A percentile compares a stretch with the other conserved stretches of the same genome.
Conservation (phyloP, 2,329 filamentous ascomycete genomes). For the Aspergillus carbonarius region DNA sequence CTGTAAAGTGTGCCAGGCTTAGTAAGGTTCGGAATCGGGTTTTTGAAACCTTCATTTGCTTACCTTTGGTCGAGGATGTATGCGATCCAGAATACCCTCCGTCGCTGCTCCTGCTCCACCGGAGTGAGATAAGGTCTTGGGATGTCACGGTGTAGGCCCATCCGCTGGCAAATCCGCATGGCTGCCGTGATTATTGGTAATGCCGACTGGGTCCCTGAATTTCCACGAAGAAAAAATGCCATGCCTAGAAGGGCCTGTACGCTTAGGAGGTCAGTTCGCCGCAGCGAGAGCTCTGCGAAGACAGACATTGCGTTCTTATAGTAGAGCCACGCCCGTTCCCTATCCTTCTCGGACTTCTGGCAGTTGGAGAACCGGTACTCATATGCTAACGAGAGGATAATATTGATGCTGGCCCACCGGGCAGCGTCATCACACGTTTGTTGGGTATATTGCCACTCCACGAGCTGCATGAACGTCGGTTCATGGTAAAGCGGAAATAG, state of each 20-base stretch:
- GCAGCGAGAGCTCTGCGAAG: slow-evolving; percentile 84
- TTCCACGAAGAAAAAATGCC: slow-evolving; percentile 89
- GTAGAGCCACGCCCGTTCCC: slow-evolving; percentile 87
- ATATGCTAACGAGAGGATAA: slow-evolving; percentile 83
- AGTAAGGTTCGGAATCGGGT: not conserved
- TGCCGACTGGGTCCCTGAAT: slow-evolving; percentile 86
- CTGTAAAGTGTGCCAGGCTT: not conserved
- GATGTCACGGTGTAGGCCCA: slow-evolving; percentile 87
- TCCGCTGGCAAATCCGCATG: slow-evolving; percentile 82
- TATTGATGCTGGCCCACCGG: slow-evolving; percentile 95
- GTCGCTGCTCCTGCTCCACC: slow-evolving; percentile 84
- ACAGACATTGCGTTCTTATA: slow-evolving; percentile 94
- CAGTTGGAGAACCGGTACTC: slow-evolving; percentile 89
- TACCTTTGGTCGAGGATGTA: slow-evolving; percentile 69
- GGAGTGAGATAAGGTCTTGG: slow-evolving; percentile 85
- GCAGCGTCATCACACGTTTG: slow-evolving; percentile 91
- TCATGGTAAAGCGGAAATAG: slow-evolving; percentile 96
- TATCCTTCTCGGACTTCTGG: slow-evolving; percentile 79
- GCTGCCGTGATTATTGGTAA: slow-evolving; percentile 86
- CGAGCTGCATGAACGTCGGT: slow-evolving; percentile 92
- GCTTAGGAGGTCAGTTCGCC: slow-evolving; percentile 87
- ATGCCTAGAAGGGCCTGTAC: slow-evolving; percentile 91
- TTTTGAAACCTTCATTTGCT: slow-evolving; percentile 12
- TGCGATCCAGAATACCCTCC: slow-evolving; percentile 71
- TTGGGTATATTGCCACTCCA: slow-evolving; percentile 86